phyloP scores from a whole-genome alignment of 176 grass and related monocot species.

The Microstegium vimineum region DNA sequence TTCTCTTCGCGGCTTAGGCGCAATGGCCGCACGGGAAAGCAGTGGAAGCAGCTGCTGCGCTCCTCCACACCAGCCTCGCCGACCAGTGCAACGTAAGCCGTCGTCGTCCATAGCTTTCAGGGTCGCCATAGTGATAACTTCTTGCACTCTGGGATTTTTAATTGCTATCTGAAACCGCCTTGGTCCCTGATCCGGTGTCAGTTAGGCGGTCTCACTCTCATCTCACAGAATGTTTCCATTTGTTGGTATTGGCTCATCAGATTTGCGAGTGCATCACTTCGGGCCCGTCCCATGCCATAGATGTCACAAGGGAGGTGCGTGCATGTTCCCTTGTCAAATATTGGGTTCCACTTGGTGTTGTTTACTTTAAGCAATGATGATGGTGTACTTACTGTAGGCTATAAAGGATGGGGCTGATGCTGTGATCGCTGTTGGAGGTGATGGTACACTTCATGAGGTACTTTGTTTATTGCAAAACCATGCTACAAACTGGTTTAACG shows the following conservation, averaged over 20 bases:
- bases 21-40: constrained; percentile 88
- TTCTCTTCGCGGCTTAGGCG: constrained; percentile 29
- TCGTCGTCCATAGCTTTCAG: not conserved
- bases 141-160: not conserved
- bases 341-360: not conserved
- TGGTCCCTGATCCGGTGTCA: constrained; percentile 26
- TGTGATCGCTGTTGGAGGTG: constrained; percentile 84
- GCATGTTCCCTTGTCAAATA: not conserved
- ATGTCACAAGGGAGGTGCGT: constrained; percentile 90
- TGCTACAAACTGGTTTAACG: not conserved
- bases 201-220: constrained; percentile 5
- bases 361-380: not conserved
- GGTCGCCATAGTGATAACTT: not conserved
- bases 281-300: constrained; percentile 68
- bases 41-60: constrained; percentile 90
- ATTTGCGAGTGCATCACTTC: constrained; percentile 82
- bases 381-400: constrained; percentile 44
- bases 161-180: not conserved
- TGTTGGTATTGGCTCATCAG: constrained; percentile 30
- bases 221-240: constrained; percentile 28
- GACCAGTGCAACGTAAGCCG: constrained; percentile 76
- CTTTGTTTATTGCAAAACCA: not conserved
- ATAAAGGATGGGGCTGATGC: constrained; percentile 87
- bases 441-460: constrained; percentile 98
- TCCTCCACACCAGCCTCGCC: constrained; percentile 69